Conservation (phyloP, 495 filamentous ascomycete species). For the Penicillium canariense region DNA sequence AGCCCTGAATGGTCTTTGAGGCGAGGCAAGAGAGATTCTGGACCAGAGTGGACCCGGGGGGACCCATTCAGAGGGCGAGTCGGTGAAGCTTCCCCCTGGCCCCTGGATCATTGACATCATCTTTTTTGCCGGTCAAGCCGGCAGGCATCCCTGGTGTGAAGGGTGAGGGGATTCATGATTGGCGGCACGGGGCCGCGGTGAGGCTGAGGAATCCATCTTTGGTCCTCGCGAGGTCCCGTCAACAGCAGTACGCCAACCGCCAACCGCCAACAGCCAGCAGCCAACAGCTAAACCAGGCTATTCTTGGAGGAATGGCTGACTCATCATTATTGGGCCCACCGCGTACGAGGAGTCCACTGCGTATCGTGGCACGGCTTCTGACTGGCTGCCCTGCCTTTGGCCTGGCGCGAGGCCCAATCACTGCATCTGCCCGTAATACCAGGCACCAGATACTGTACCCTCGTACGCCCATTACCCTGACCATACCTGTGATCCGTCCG, state of each 20-base stretch:
- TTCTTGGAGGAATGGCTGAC: constrained; percentile 27
- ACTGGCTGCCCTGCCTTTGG: constrained; percentile 32
- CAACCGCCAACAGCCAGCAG: neutral
- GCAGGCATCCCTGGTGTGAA: constrained; percentile 2
- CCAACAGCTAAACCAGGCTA: constrained; percentile 5
- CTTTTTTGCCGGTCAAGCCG: constrained; percentile 5
- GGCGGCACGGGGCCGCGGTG: constrained; percentile 12
- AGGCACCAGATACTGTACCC: constrained; percentile 24
- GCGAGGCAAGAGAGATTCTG: constrained; percentile 15
- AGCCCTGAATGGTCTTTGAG: constrained; percentile 2
- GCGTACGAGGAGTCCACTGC: constrained; percentile 1
- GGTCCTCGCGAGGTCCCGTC: neutral
- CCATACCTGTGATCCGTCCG: constrained; percentile 2
- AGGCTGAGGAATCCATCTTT: constrained; percentile 19
- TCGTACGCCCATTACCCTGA: neutral
- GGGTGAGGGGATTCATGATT: constrained; percentile 2
- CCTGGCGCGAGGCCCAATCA: constrained; percentile 18
- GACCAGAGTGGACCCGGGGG: constrained; percentile 17
- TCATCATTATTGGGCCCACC: constrained; percentile 29
- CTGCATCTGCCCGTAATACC: constrained; percentile 15
- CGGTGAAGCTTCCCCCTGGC: constrained; percentile 13
- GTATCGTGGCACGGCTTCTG: neutral
- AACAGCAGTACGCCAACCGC: neutral
- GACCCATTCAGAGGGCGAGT: constrained; percentile 6
- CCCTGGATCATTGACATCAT: constrained; percentile 28